A percentile compares a stretch with the other conserved stretches of the same genome.
Conservation (phyloP, 192 early-diverging fungal species). For the Coemansia sp. region DNA sequence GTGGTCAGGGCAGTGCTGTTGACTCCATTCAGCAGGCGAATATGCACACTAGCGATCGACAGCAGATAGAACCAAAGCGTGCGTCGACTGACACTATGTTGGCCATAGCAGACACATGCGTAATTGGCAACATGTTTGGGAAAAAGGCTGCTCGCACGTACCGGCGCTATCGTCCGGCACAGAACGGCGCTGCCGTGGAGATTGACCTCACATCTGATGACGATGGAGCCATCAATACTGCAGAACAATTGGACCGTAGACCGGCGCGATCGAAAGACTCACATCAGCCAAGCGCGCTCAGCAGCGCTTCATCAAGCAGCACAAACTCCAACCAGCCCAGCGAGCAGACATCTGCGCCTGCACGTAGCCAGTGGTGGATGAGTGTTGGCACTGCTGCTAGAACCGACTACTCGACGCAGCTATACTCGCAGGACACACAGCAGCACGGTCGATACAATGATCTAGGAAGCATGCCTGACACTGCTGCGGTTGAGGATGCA, state of each 20-base stretch:
- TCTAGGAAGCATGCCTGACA: conserved; percentile 35
- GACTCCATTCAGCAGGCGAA: background rate
- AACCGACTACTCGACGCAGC: conserved; percentile 7
- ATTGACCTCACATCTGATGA: background rate
- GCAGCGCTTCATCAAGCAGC: background rate
- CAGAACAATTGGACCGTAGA: background rate
- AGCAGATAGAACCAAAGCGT: background rate
- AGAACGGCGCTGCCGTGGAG: background rate
- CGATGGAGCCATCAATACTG: background rate
- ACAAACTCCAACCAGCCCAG: background rate
- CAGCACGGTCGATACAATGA: conserved; percentile 1
- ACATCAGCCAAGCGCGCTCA: background rate
- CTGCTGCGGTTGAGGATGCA: conserved; percentile 1
- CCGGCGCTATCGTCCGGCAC: conserved; percentile 30
- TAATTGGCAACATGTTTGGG: conserved; percentile 30
- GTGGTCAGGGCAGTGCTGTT: background rate
- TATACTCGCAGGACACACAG: conserved; percentile 34
- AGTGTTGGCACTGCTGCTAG: conserved; percentile 7
- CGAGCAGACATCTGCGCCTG: background rate
- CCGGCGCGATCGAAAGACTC: background rate
- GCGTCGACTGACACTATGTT: background rate
- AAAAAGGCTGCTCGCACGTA: conserved; percentile 18
- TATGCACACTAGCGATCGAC: background rate
- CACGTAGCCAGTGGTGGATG: conserved; percentile 36
- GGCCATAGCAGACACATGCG: conserved; percentile 1